phyloP scores from a whole-genome alignment of 768 basidiomycete species.

The Pulveroboletus frians region DNA sequence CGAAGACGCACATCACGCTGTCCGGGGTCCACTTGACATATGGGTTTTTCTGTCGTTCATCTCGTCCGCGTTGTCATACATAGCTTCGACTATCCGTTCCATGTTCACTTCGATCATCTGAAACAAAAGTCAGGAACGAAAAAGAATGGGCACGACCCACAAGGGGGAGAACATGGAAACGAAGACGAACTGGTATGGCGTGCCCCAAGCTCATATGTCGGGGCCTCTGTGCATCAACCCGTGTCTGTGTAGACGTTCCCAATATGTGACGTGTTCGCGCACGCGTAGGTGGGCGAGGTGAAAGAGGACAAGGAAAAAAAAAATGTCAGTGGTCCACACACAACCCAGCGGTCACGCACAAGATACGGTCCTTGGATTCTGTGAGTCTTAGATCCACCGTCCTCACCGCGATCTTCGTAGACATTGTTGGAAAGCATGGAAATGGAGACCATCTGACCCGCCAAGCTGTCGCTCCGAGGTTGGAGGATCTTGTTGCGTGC shows the following conservation, averaged over 20 bases:
- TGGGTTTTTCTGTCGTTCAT: not conserved
- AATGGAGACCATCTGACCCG: constrained; percentile 1
- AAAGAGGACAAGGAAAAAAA: too few species aligned
- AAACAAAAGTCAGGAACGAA: not conserved
- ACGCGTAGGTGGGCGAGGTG: not conserved
- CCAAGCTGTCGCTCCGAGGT: not conserved
- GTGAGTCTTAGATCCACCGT: not conserved
- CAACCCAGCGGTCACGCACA: not conserved
- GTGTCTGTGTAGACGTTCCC: not conserved
- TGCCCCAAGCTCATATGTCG: not conserved
- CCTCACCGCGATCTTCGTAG: not conserved
- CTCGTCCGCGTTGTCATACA: constrained; percentile 3
- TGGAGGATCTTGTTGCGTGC: constrained; percentile 11
- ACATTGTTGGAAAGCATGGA: not conserved
- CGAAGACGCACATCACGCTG: not conserved
- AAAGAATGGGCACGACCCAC: not conserved
- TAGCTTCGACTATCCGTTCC: constrained; percentile 14
- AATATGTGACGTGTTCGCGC: not conserved
- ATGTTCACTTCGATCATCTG: constrained; percentile 19
- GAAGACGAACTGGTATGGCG: constrained; percentile 6
- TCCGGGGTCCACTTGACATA: not conserved
- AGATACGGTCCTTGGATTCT: not conserved
- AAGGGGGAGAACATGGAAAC: not conserved
- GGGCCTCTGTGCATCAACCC: not conserved
- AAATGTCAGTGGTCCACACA: not conserved